Conservation (phyloP, 257 asterid species). For the Gynochthodes officinalis region DNA sequence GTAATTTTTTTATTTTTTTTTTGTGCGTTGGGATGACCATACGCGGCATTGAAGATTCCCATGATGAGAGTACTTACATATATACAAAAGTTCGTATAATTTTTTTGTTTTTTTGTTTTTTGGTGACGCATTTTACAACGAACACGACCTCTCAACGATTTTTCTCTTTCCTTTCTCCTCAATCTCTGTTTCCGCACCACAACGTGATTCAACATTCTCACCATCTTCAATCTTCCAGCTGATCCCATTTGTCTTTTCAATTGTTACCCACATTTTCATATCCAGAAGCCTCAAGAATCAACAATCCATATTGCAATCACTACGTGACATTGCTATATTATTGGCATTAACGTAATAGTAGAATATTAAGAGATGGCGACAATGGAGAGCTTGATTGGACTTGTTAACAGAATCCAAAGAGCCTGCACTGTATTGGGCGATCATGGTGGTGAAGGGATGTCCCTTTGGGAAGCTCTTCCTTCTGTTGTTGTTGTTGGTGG, state of each 20-base stretch:
- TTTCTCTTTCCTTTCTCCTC: not conserved
- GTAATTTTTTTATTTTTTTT: no score
- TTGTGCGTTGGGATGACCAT: no score
- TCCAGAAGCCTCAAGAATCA: not conserved
- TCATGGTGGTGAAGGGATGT: conserved; percentile 98
- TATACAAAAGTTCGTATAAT: no score
- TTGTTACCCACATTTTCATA: not conserved
- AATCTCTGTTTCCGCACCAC: conserved; percentile 1
- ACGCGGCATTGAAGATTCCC: no score
- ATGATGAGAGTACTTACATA: no score
- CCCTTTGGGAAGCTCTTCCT: conserved; percentile 99
- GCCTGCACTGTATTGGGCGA: conserved; percentile 97
- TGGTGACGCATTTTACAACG: not conserved
- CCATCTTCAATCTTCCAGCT: no score
- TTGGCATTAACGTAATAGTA: not conserved
- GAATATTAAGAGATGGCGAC: conserved; percentile 58
- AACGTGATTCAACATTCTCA: not conserved
- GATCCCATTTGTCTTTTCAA: conserved; percentile 5
- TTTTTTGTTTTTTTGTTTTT: no score
- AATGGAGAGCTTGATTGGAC: conserved; percentile 91
- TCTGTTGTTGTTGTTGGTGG: conserved; percentile 99
- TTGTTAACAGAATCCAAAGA: conserved; percentile 82
- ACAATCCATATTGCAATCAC: not conserved
- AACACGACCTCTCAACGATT: conserved; percentile 6
- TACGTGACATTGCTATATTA: no score